A percentile compares a stretch with the other conserved stretches of the same genome.
phyloP scores from a whole-genome alignment of 192 early-diverging fungal species.

The Coemansia sp. region DNA sequence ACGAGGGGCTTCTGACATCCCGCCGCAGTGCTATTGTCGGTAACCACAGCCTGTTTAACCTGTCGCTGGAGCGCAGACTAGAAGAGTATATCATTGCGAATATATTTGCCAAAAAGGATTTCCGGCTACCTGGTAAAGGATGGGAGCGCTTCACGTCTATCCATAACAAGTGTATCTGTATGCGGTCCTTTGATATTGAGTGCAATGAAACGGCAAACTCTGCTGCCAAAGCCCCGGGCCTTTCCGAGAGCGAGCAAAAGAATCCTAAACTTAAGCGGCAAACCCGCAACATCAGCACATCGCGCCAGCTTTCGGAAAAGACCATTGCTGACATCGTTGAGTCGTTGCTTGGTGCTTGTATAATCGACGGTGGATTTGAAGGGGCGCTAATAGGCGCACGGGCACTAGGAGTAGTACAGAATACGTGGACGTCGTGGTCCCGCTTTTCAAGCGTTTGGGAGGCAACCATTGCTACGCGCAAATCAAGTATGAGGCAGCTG shows the following conservation, averaged over 20 bases:
- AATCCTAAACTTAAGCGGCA: background rate
- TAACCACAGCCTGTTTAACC: slow-evolving; percentile 68
- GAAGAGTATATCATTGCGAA: slow-evolving; percentile 58
- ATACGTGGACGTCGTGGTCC: slow-evolving; percentile 34
- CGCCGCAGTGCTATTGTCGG: slow-evolving; percentile 71
- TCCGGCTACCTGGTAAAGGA: slow-evolving; percentile 34
- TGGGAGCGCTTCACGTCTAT: slow-evolving; percentile 32
- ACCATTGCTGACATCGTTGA: slow-evolving; percentile 85
- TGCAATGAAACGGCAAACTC: background rate
- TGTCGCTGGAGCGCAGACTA: slow-evolving; percentile 57
- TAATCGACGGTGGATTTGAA: slow-evolving; percentile 58
- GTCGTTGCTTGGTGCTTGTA: slow-evolving; percentile 76
- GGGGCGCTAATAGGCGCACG: slow-evolving; percentile 59
- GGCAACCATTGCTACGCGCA: slow-evolving; percentile 4
- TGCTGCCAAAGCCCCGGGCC: background rate
- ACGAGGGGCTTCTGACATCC: slow-evolving; percentile 81
- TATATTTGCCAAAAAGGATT: slow-evolving; percentile 30
- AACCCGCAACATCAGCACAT: slow-evolving; percentile 1
- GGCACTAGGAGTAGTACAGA: slow-evolving; percentile 50
- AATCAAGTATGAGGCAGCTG: slow-evolving; percentile 21
- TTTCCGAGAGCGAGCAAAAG: background rate
- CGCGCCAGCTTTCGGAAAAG: slow-evolving; percentile 69
- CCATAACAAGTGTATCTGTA: slow-evolving; percentile 26
- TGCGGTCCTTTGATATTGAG: background rate
- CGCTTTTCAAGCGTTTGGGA: slow-evolving; percentile 29